phyloP scores from a whole-genome alignment of 345 rosid species.

The Bruguiera gymnorhiza region DNA sequence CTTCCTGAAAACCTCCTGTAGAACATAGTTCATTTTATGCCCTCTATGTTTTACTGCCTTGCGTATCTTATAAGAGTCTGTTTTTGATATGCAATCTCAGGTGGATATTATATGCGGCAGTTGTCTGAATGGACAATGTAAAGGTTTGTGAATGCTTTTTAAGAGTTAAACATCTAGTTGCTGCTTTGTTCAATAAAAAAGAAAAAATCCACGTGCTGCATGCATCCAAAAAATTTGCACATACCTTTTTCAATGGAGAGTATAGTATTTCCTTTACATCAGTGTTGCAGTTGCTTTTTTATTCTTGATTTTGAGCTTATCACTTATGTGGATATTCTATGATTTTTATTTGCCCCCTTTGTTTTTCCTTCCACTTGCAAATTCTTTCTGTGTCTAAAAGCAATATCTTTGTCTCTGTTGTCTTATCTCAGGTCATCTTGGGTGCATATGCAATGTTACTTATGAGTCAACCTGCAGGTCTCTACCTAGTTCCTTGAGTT shows the following conservation, averaged over 20 bases:
- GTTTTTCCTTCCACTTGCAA: neutral
- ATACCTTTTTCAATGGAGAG: too few species aligned
- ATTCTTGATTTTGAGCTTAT: too few species aligned
- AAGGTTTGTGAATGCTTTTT: constrained; percentile 50
- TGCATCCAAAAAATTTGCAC: too few species aligned
- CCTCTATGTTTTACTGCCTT: neutral
- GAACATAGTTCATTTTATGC: neutral
- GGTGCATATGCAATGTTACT: constrained; percentile 86
- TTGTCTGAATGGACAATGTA: constrained; percentile 72
- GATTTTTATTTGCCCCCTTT: neutral
- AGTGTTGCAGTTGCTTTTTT: too few species aligned
- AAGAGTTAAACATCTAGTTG: constrained; percentile 12
- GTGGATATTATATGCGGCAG: constrained; percentile 78
- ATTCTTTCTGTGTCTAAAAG: constrained; percentile 1
- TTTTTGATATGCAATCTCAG: constrained; percentile 31
- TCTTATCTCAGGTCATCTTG: constrained; percentile 58
- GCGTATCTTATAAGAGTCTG: neutral
- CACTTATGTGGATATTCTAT: too few species aligned
- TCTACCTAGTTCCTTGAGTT: constrained; percentile 11
- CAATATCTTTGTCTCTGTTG: constrained; percentile 10
- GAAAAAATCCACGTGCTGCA: neutral
- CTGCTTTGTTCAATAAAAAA: too few species aligned
- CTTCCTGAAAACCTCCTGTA: neutral
- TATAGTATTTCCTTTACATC: too few species aligned
- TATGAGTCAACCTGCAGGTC: constrained; percentile 86